phyloP scores from a whole-genome alignment of 2,329 filamentous ascomycete species.

The Sphaerulina vaccinii region DNA sequence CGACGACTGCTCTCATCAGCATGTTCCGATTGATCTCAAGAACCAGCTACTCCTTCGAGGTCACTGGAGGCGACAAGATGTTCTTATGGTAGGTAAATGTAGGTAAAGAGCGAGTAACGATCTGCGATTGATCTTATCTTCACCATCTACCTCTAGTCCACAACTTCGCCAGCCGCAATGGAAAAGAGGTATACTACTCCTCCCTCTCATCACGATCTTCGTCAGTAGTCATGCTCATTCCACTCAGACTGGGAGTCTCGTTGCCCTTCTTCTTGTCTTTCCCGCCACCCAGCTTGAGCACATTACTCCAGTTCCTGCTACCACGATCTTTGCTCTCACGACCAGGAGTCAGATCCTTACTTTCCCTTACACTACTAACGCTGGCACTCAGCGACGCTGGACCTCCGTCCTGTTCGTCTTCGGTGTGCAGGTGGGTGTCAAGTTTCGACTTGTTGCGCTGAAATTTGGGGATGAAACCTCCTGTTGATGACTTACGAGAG shows the following conservation, averaged over 20 bases:
- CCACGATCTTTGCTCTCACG: constrained; percentile 41
- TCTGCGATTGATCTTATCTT: no score
- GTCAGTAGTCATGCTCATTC: constrained; percentile 41
- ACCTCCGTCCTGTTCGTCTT: constrained; percentile 41
- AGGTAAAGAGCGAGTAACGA: no score
- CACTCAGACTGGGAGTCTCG: constrained; percentile 49
- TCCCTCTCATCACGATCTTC: constrained; percentile 18
- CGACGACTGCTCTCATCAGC: no score
- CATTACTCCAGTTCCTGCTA: constrained; percentile 45
- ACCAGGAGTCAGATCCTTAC: constrained; percentile 11
- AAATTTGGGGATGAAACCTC: constrained; percentile 45
- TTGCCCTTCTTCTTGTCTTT: constrained; percentile 30
- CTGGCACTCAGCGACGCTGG: constrained; percentile 30
- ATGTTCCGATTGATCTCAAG: no score
- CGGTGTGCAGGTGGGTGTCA: constrained; percentile 30
- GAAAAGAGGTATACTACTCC: no score
- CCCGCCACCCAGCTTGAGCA: constrained; percentile 43
- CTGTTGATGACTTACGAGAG: constrained; percentile 47
- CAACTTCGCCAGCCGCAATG: no score
- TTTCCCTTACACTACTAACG: constrained; percentile 37
- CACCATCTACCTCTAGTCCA: no score
- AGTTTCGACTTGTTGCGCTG: constrained; percentile 40
- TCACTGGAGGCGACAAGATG: no score
- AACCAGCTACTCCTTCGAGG: no score
- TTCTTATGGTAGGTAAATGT: no score